Base-by-base conservation (phyloP, 176 grass and related monocot genomes). In the Eragrostis curvula region DNA sequence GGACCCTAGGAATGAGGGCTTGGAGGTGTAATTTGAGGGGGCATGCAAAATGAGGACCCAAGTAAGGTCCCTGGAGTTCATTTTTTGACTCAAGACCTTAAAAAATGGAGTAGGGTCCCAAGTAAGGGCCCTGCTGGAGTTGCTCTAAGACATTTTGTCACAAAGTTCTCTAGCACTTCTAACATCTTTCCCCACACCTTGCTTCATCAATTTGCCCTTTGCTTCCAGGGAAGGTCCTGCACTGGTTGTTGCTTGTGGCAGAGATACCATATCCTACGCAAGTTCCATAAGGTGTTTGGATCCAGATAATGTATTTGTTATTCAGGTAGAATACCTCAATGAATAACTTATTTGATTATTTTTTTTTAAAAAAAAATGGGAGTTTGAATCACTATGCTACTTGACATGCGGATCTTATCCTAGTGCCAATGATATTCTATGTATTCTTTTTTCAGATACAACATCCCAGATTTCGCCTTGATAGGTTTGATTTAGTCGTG, bases 301-400 rank as follows among this genome's bases (percentile, higher is more conserved):
- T 75, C 76, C 84, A 79, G 89, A 99, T 81, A 90, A 88, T 80
- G 96, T 99, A n/a, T 98, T 98, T 93, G 90, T 92, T 76, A 90
- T 99, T 84, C 96, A 99, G 93, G 93, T 96, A 85, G 20, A 70
- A 66, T 62, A 53, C 58, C 51, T 56, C 25, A 30, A 61, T 47
- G 53, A 90, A 71, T 57, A 41, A 64, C 64, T 45, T 77, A 15
- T 84, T 70, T 5, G 10, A 44, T 52, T 49, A 8, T 25, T 66
- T 75, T 80, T 56, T 71, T n/a, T n/a, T n/a, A n/a, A n/a, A n/a
- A n/a, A n/a, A 8, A 21, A 16, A 20, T 90, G 20, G 55, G 52
- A 56, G 2, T 63, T 44, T 45, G 12, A 84, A 77, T 66, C 71
- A 62, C 45, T 45, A 25, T 77, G 28, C 71, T 75, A 6, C 18